Evolutionary conservation across 2,329 filamentous ascomycete genomes (phyloP).

Genomic region (Ceratocystis colombiana): DNA sequence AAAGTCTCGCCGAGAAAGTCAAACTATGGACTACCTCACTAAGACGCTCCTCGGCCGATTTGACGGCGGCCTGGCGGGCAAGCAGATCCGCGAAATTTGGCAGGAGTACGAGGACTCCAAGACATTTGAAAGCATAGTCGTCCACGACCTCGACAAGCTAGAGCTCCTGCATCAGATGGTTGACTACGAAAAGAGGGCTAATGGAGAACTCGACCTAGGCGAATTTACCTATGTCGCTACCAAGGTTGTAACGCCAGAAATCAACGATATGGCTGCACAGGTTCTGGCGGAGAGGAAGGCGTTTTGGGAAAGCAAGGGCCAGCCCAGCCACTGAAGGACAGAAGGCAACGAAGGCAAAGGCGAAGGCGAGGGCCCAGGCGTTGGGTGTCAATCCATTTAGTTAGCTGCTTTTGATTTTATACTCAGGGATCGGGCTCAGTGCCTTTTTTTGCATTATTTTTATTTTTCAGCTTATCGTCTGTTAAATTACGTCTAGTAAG

Average conservation of each 20-base stretch:
- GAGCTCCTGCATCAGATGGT: constrained; percentile 91
- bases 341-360: constrained; percentile 30
- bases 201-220: constrained; percentile 60
- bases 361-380: constrained; percentile 30
- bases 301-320: constrained; percentile 52
- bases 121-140: constrained; percentile 77
- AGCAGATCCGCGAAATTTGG: constrained; percentile 71
- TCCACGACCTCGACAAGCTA: constrained; percentile 96
- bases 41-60: constrained; percentile 62
- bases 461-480: no score
- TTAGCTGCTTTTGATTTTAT: no score
- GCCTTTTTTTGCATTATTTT: no score
- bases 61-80: constrained; percentile 56
- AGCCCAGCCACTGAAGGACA: constrained; percentile 3
- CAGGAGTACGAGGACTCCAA: constrained; percentile 86
- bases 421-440: no score
- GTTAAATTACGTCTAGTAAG: no score
- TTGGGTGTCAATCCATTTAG: no score
- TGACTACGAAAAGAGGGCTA: constrained; percentile 73
- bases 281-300: constrained; percentile 64
- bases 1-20: constrained; percentile 76
- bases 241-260: constrained; percentile 64
- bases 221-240: constrained; percentile 77
- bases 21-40: constrained; percentile 87
- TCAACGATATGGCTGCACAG: constrained; percentile 67